Conservation (phyloP, 306 rosid species). For the Pachyrhizus erosus region DNA sequence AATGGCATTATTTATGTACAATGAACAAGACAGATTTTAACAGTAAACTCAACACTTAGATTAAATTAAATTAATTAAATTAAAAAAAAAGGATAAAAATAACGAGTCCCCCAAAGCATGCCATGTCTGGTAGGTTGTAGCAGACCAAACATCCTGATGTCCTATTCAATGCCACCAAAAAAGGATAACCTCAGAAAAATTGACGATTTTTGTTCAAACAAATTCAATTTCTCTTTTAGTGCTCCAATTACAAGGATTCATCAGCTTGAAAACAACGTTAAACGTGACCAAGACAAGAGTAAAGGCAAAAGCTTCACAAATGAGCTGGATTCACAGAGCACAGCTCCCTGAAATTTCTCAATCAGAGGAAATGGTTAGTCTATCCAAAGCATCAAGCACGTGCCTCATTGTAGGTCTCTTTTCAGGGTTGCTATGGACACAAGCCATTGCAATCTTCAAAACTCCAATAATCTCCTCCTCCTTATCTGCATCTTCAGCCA, state of each 20-base stretch:
- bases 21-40: too few relatives aligned
- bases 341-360: conserved; percentile 46
- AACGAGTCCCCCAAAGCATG: too few relatives aligned
- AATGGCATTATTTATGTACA: too few relatives aligned
- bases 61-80: too few relatives aligned
- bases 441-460: conserved; percentile 93
- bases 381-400: conserved; percentile 77
- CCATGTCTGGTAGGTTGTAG: too few relatives aligned
- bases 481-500: conserved; percentile 68
- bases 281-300: conserved; percentile 21
- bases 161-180: too few relatives aligned
- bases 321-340: conserved; percentile 43
- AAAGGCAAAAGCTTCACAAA: conserved; percentile 49
- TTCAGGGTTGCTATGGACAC: conserved; percentile 83
- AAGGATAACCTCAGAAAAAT: conserved; percentile 17
- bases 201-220: conserved; percentile 37
- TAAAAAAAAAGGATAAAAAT: too few relatives aligned
- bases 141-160: too few relatives aligned
- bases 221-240: conserved; percentile 39
- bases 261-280: conserved; percentile 30
- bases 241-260: conserved; percentile 44
- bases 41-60: too few relatives aligned
- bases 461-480: conserved; percentile 89
- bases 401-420: conserved; percentile 95
- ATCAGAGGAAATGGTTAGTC: conserved; percentile 60